phyloP scores from a whole-genome alignment of 2,329 filamentous ascomycete species.

The Colletotrichum chlorophyti region DNA sequence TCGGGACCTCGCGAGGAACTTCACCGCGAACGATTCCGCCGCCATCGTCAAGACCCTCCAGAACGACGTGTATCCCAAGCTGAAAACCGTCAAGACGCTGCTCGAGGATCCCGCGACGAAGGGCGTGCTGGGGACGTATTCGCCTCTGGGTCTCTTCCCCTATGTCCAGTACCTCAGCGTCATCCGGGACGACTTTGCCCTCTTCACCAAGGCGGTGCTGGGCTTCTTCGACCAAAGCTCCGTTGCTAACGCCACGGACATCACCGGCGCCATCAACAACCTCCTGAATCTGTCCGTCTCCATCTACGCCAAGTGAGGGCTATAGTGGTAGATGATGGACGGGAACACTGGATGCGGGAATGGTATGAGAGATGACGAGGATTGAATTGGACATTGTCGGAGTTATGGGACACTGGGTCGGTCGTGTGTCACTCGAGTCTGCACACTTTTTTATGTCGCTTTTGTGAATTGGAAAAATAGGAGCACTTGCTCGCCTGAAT shows the following conservation, averaged over 20 bases:
- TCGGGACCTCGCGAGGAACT: background rate
- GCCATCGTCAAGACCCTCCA: background rate
- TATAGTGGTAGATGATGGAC: no score
- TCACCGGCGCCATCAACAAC: background rate
- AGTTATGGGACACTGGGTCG: no score
- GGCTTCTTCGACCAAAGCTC: background rate
- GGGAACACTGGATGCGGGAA: no score
- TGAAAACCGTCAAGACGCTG: background rate
- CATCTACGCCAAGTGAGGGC: background rate
- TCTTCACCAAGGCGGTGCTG: background rate
- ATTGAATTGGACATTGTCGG: background rate
- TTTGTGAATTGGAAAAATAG: no score
- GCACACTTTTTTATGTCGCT: background rate
- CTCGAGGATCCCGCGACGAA: background rate
- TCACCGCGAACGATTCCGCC: background rate
- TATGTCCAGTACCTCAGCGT: background rate
- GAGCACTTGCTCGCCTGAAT: no score
- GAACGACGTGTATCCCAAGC: background rate
- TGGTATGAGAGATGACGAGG: no score
- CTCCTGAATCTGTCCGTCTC: background rate
- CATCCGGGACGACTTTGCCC: background rate
- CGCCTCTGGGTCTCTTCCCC: background rate
- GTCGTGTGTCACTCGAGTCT: no score
- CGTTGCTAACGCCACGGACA: accelerated
- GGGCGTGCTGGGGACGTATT: accelerated